Conservation (phyloP, 1,284 basidiomycete species). For the Hemileia vastatrix region DNA sequence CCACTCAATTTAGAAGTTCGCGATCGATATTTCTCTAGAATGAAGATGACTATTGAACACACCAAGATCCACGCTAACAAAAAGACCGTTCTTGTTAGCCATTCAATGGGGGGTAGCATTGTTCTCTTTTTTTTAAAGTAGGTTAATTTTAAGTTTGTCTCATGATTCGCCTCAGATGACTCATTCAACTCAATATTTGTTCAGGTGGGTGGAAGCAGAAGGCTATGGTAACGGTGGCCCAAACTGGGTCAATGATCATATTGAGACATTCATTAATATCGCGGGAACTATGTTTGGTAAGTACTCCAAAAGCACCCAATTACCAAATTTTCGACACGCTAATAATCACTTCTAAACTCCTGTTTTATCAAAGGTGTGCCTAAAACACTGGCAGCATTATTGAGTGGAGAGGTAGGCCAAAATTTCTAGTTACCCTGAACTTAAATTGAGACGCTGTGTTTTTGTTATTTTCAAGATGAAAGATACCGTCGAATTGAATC, state of each 20-base stretch:
- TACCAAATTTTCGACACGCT: slow-evolving; percentile 46
- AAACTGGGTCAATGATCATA: slow-evolving; percentile 76
- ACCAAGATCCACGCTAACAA: slow-evolving; percentile 62
- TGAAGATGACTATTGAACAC: slow-evolving; percentile 76
- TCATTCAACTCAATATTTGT: slow-evolving; percentile 26
- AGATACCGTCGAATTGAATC: slow-evolving; percentile 81
- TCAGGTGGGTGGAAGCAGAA: slow-evolving; percentile 90
- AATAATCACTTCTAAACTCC: neutral
- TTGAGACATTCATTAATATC: slow-evolving; percentile 55
- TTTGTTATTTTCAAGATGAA: slow-evolving; percentile 33
- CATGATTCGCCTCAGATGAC: slow-evolving; percentile 12
- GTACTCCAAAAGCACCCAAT: slow-evolving; percentile 1
- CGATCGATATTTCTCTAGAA: slow-evolving; percentile 80
- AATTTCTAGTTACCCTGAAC: neutral
- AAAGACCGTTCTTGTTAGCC: slow-evolving; percentile 78
- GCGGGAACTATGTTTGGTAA: slow-evolving; percentile 68
- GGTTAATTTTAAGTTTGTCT: neutral
- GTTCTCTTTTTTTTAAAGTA: slow-evolving; percentile 11
- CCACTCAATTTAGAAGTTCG: slow-evolving; percentile 67
- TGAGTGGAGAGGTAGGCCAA: slow-evolving; percentile 72
- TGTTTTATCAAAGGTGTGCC: slow-evolving; percentile 47
- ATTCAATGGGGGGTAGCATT: slow-evolving; percentile 49
- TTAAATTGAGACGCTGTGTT: neutral
- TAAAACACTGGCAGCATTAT: slow-evolving; percentile 90
- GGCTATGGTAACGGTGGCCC: slow-evolving; percentile 73